These are phyloP conservation scores for Arthonia radiata DNA, from an alignment of 495 filamentous ascomycete species.

Conservation along the genomic window DNA sequence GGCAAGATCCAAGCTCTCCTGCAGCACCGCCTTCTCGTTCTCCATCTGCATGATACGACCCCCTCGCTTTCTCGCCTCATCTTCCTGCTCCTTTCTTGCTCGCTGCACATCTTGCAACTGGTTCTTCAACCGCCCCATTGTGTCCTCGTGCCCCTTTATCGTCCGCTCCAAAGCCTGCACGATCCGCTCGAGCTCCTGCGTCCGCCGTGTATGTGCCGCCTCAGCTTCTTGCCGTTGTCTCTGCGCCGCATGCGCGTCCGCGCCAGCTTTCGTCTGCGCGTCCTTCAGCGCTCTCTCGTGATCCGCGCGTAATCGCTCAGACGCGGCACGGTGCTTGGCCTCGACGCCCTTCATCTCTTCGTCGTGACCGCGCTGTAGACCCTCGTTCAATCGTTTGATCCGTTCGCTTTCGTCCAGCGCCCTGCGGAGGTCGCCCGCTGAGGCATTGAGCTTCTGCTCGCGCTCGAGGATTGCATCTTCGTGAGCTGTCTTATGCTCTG, in stretches of 20 bases:
- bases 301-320: conserved; percentile 22
- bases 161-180: conserved; percentile 8
- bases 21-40: conserved; percentile 24
- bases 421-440: conserved; percentile 47
- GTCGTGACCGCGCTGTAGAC: conserved; percentile 45
- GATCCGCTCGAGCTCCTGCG: conserved; percentile 5
- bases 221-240: conserved; percentile 4
- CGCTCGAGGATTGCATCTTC: conserved; percentile 41
- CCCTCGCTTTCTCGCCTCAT: background rate
- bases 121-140: conserved; percentile 7
- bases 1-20: conserved; percentile 21
- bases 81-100: conserved; percentile 1
- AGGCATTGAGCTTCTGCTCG: conserved; percentile 47
- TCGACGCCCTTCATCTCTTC: conserved; percentile 18
- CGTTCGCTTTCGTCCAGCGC: conserved; percentile 49
- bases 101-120: background rate
- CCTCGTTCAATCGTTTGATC: conserved; percentile 44
- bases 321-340: conserved; percentile 6
- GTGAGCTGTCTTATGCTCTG: conserved; percentile 45
- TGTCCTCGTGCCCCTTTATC: conserved; percentile 9
- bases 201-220: conserved; percentile 7
- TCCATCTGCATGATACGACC: conserved; percentile 16
- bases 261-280: conserved; percentile 1
- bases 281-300: conserved; percentile 9
- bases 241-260: conserved; percentile 5